Conservation (phyloP, 2,329 filamentous ascomycete genomes). For the Stachybotrys echinatus region DNA sequence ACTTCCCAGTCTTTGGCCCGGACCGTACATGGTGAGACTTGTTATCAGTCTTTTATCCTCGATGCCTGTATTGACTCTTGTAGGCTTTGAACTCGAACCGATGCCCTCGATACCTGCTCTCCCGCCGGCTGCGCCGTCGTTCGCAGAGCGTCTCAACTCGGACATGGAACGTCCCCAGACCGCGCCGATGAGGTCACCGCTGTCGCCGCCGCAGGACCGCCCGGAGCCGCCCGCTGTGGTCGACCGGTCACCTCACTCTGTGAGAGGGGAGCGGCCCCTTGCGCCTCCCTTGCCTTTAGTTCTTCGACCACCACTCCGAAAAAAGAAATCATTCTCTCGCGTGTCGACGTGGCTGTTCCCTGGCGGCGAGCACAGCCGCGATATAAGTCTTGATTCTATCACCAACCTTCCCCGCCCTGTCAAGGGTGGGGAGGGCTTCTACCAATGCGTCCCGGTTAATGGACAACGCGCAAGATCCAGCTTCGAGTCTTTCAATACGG, state of each 20-base stretch:
- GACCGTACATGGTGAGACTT: slow-evolving; percentile 23
- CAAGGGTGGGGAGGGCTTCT: slow-evolving; percentile 49
- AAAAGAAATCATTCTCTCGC: slow-evolving; percentile 62
- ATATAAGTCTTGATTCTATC: slow-evolving; percentile 42
- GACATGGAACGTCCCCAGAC: slow-evolving; percentile 33
- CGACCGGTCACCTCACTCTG: slow-evolving; percentile 15
- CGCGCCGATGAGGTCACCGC: slow-evolving; percentile 25
- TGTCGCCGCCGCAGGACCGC: slow-evolving; percentile 17
- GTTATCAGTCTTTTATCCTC: slow-evolving; percentile 6
- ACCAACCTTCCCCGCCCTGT: slow-evolving; percentile 52
- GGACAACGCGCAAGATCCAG: slow-evolving; percentile 27
- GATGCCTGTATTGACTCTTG: slow-evolving; percentile 10
- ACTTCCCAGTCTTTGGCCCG: slow-evolving; percentile 38
- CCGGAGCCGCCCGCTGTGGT: slow-evolving; percentile 17
- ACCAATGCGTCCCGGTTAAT: slow-evolving; percentile 44
- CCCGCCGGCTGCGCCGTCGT: slow-evolving; percentile 52
- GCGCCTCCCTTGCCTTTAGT: slow-evolving; percentile 55
- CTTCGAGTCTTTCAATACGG: slow-evolving; percentile 39
- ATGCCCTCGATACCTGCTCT: slow-evolving; percentile 53
- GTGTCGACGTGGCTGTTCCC: slow-evolving; percentile 57
- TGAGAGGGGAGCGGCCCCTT: slow-evolving; percentile 30
- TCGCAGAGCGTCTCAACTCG: slow-evolving; percentile 48
- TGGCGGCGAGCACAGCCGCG: slow-evolving; percentile 27
- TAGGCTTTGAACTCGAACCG: slow-evolving; percentile 35
- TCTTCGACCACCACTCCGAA: slow-evolving; percentile 54